These are phyloP conservation scores for Pleomassaria siparia DNA, from an alignment of 2,329 filamentous ascomycete species.

Conservation along the genomic window DNA sequence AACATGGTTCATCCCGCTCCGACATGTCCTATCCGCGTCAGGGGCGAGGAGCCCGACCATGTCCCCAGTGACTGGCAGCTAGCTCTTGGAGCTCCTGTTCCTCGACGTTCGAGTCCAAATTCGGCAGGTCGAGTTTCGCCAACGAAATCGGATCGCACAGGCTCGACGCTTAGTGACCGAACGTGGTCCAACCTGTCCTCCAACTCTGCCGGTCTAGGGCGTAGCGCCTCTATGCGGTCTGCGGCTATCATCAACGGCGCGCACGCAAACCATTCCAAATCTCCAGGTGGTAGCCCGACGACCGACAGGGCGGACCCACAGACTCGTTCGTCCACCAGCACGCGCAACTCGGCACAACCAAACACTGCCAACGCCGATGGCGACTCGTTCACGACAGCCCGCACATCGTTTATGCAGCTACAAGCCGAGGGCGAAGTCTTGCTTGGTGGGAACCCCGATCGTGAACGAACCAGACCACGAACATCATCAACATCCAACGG, in stretches of 20 bases:
- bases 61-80: constrained; percentile 17
- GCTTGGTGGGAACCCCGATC: constrained; percentile 47
- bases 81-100: constrained; percentile 10
- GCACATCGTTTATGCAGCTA: constrained; percentile 51
- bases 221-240: constrained; percentile 50
- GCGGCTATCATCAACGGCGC: constrained; percentile 38
- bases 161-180: constrained; percentile 57
- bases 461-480: constrained; percentile 22
- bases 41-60: constrained; percentile 5
- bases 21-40: constrained; percentile 22
- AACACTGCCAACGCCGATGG: constrained; percentile 38
- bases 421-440: constrained; percentile 57
- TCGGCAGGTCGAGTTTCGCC: constrained; percentile 47
- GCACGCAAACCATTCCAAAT: constrained; percentile 34
- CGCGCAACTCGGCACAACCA: constrained; percentile 35
- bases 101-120: constrained; percentile 16
- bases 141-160: constrained; percentile 57
- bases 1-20: constrained; percentile 29
- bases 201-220: constrained; percentile 42
- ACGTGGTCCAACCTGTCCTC: constrained; percentile 48
- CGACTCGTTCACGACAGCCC: constrained; percentile 56
- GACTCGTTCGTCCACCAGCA: constrained; percentile 39
- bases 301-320: constrained; percentile 23
- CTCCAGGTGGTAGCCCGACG: constrained; percentile 37
- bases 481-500: constrained; percentile 33